phyloP scores from a whole-genome alignment of 2,329 filamentous ascomycete species.

The Fusarium piperis region DNA sequence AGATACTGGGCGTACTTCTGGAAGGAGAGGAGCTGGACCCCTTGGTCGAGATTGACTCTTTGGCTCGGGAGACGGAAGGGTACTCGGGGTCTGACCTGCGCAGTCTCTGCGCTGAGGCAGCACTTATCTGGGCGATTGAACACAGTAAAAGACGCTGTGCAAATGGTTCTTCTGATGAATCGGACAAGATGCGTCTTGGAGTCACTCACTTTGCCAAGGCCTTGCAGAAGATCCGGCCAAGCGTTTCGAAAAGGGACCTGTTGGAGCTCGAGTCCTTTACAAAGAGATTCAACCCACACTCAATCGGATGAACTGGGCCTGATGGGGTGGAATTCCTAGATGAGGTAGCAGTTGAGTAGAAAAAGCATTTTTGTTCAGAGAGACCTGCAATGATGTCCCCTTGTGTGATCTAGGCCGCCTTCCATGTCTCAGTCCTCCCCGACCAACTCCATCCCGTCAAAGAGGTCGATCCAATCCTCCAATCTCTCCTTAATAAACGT shows the following conservation, averaged over 20 bases:
- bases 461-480: conserved; percentile 43
- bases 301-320: not conserved
- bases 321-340: too few relatives aligned
- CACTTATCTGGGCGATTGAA: not conserved
- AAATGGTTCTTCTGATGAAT: not conserved
- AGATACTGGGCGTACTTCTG: not conserved
- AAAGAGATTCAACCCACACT: not conserved
- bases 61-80: not conserved
- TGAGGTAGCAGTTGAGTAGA: too few relatives aligned
- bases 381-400: not conserved
- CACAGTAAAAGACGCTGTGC: not conserved
- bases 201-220: not conserved
- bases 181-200: not conserved
- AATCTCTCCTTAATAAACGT: conserved; percentile 39
- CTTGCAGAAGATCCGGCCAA: not conserved
- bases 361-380: not conserved
- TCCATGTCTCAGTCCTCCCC: not conserved
- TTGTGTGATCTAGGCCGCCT: too few relatives aligned
- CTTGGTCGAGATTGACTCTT: not conserved
- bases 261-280: not conserved
- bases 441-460: conserved; percentile 28
- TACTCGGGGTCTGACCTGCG: not conserved
- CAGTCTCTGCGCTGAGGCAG: not conserved
- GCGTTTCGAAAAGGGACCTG: not conserved
- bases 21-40: not conserved